Percentiles rank a stretch among this genome's conserved stretches.
Evolutionary conservation across 1,284 basidiomycete species (phyloP).

Genomic region (Trametes versicolor): DNA sequence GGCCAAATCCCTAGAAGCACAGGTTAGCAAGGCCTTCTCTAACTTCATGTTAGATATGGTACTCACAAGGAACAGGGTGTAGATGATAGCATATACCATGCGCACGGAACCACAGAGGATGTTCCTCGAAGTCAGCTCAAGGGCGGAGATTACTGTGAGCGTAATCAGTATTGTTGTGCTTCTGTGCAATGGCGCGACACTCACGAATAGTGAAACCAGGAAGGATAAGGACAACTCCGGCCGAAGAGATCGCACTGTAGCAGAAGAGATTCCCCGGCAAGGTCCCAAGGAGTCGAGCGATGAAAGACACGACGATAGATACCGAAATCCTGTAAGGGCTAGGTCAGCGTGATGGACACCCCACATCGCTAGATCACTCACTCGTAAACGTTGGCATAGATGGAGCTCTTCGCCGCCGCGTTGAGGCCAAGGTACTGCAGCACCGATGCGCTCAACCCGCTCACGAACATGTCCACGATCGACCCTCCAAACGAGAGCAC

Average conservation of each 20-base stretch:
- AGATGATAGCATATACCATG: constrained; percentile 90
- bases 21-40: constrained; percentile 21
- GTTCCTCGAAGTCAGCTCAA: constrained; percentile 87
- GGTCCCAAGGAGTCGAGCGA: constrained; percentile 78
- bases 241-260: constrained; percentile 85
- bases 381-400: constrained; percentile 93
- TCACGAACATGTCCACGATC: constrained; percentile 83
- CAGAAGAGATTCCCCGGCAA: constrained; percentile 78
- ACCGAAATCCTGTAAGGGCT: constrained; percentile 71
- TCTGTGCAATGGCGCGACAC: constrained; percentile 33
- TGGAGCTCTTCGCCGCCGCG: constrained; percentile 80
- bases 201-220: constrained; percentile 83
- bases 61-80: constrained; percentile 81
- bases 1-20: constrained; percentile 74
- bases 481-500: constrained; percentile 86
- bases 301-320: constrained; percentile 84
- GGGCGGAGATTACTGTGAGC: constrained; percentile 75
- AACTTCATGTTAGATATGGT: constrained; percentile 4
- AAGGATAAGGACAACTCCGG: constrained; percentile 82
- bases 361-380: constrained; percentile 47
- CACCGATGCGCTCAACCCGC: constrained; percentile 74
- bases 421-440: constrained; percentile 82
- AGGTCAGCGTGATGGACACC: constrained; percentile 4
- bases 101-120: constrained; percentile 88
- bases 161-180: not conserved